Evolutionary conservation across 192 early-diverging fungal genomes (phyloP), one percentile per base, ranked within the genome.

Genomic region (Umbelopsis sp.): DNA sequence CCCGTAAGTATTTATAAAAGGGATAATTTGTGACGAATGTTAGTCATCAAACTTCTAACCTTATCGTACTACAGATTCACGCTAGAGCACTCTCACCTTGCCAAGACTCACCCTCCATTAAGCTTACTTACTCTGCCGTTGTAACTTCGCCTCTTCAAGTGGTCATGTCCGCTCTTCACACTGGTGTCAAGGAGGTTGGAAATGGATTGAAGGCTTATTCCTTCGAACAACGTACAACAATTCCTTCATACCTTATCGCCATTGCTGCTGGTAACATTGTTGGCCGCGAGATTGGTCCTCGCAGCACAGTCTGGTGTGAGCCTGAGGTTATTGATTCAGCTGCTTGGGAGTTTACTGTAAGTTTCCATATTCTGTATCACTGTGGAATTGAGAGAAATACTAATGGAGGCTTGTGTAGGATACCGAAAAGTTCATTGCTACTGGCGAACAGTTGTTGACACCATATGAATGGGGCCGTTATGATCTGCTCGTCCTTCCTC

Each of bases 391-490:
- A 9, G 31, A 31, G 10, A 31, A 17, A 1, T 45, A 20, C n/a
- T 31, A 69, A 59, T 45, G 44, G 11, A 54, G 34, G 21, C 29
- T 2, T 29, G 21, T 22, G 45, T 51, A 77, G 76, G 87, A 88
- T 71, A 90, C 89, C 50, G 91, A 91, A 68, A 85, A 75, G 65
- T 90, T 90, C 73, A 81, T 93, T 52, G 70, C 80, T 59, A 89
- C 81, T 12, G 92, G 91, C 36, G 91, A 93, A 71, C 78, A 85
- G 16, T 76, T 94, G 38, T 81, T 97, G 56, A 96, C 93, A 43
- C 94, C 95, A 24, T 99, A 99, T 73, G 89, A 89, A 67, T 99
- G 97, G 97, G 96, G 96, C 59, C 87, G 91, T 71, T 97, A 97
- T 81, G 97, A 98, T 83, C 82, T 98, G 59, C 86, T 98, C 51